Base-by-base conservation (phyloP, 1,139 yeast species). In the Candida sojae region DNA sequence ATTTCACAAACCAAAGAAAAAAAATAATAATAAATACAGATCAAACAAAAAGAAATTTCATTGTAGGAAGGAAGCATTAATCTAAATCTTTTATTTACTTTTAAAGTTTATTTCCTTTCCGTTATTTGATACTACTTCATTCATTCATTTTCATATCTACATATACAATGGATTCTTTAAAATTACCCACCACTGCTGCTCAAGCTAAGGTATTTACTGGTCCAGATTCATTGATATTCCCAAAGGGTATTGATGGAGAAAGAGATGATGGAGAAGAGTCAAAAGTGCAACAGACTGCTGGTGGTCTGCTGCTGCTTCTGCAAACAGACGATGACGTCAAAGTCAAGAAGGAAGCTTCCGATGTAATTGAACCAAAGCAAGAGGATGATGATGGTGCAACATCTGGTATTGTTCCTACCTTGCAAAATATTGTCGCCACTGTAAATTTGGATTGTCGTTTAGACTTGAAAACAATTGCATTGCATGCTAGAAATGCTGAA, bases 401-500 rank as follows among this genome's bases (percentile, higher is more conserved):
- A 1, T 88, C 97, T 0, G 98, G 98, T 42, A 92, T 92, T 51
- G 96, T 93, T 9, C 99, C 99, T 39, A 92, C 98, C 0, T 75
- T 92, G 58, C 98, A 92, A 70, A 92, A 93, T 75, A 95, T 93
- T 50, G 99, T 93, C 44, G 99, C 99, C 34, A 93, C 99, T 0
- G 99, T 93, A 51, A 93, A 95, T 65, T 78, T 93, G 67, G 99
- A 93, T 61, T 93, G 99, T 68, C 86, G 98, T 54, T 76, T 93
- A 61, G 99, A 95, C 68, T 80, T 93, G 66, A 93, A 93, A 65
- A 95, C 99, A 28, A 95, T 93, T 67, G 99, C 99, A 0, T 76
- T 93, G 56, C 99, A 93, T 70, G 99, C 99, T 3, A 91, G 99
- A 80, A 93, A 93, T 71, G 99, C 99, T 29, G 99, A 93, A 69